Evolutionary conservation across 169 alveolate genomes (phyloP).

Genomic region (Plasmodium malariae): DNA sequence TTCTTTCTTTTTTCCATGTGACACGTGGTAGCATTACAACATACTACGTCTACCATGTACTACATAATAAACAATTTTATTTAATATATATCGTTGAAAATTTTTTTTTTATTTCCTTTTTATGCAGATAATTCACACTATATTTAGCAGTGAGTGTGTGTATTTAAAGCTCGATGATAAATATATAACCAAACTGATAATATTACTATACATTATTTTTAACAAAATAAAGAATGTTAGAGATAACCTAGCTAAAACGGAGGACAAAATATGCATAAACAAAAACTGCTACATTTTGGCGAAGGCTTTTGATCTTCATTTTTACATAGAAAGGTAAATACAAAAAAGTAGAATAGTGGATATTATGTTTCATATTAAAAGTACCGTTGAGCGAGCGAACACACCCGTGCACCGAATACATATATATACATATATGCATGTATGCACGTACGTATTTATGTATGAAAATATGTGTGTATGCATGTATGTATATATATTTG

Average conservation of each 20-base stretch:
- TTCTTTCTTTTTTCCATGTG: neutral
- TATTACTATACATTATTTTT: slow-evolving; percentile 44
- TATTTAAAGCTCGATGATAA: slow-evolving; percentile 14
- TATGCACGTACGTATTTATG: too few relatives aligned
- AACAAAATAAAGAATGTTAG: slow-evolving; percentile 33
- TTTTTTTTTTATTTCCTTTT: neutral
- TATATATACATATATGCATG: too few relatives aligned
- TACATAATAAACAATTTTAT: too few relatives aligned
- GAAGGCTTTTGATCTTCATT: slow-evolving; percentile 38
- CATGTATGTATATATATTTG: too few relatives aligned
- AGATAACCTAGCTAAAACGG: neutral
- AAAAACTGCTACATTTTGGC: slow-evolving; percentile 29
- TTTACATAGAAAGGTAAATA: slow-evolving; percentile 44
- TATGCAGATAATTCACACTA: slow-evolving; percentile 39
- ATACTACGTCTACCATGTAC: too few relatives aligned
- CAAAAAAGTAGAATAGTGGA: neutral
- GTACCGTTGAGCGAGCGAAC: too few relatives aligned
- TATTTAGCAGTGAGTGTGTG: slow-evolving; percentile 10
- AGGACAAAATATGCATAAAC: slow-evolving; percentile 46
- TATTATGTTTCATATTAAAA: too few relatives aligned
- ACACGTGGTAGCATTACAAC: too few relatives aligned
- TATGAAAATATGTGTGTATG: too few relatives aligned
- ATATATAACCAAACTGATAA: slow-evolving; percentile 17
- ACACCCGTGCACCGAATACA: too few relatives aligned
- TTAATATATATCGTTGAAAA: too few relatives aligned